phyloP scores from a whole-genome alignment of 345 rosid species.

The Tarenaya hassleriana region DNA sequence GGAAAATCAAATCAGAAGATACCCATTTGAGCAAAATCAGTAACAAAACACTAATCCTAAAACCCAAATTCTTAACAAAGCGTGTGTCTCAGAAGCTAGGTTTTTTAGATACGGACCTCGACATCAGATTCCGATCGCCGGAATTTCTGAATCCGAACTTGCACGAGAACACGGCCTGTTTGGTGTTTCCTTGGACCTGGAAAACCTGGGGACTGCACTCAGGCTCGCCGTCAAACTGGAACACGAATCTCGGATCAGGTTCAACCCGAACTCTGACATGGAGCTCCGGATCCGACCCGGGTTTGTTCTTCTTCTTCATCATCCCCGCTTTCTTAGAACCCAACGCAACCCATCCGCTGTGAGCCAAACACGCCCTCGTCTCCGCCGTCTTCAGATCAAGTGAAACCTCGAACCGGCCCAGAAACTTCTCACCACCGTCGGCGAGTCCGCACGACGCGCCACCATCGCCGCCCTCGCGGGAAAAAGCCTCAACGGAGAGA shows the following conservation, averaged over 20 bases:
- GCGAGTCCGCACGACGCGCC: constrained; percentile 42
- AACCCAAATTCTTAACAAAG: neutral
- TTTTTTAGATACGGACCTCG: constrained; percentile 41
- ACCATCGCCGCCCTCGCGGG: constrained; percentile 17
- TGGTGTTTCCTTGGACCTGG: constrained; percentile 78
- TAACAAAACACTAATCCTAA: neutral
- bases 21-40: neutral
- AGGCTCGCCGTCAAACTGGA: constrained; percentile 82
- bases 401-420: constrained; percentile 52
- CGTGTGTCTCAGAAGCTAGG: neutral
- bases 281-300: constrained; percentile 40
- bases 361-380: constrained; percentile 42
- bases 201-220: constrained; percentile 96
- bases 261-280: constrained; percentile 52
- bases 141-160: constrained; percentile 63
- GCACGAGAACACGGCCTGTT: constrained; percentile 93
- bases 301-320: constrained; percentile 21
- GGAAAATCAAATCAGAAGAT: neutral
- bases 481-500: constrained; percentile 43
- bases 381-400: constrained; percentile 59
- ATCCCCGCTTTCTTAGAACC: constrained; percentile 29
- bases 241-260: constrained; percentile 87
- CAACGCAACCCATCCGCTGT: constrained; percentile 63
- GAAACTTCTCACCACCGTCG: constrained; percentile 38
- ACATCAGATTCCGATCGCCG: constrained; percentile 46